These are phyloP conservation scores for Xylaria bambusicola DNA, from an alignment of 495 filamentous ascomycete genomes.

Conservation along the genomic window DNA sequence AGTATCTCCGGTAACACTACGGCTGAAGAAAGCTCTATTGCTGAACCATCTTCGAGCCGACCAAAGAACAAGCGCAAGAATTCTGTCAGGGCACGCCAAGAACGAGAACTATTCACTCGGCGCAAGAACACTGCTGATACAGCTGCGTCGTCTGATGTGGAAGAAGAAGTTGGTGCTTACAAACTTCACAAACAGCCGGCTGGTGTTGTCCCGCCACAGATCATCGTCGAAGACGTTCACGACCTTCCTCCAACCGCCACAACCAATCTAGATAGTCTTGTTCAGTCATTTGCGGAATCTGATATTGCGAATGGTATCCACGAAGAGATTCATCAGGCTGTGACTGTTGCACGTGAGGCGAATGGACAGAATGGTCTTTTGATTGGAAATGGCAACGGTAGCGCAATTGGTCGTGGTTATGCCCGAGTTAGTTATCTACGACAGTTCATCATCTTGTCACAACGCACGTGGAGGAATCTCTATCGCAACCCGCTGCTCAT, in stretches of 20 bases:
- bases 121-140: constrained; percentile 67
- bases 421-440: constrained; percentile 72
- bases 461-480: constrained; percentile 93
- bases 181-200: constrained; percentile 66
- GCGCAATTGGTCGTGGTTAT: constrained; percentile 73
- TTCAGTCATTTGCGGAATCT: constrained; percentile 72
- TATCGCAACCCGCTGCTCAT: constrained; percentile 98
- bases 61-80: constrained; percentile 68
- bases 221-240: constrained; percentile 68
- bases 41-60: constrained; percentile 49
- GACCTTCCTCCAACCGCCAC: constrained; percentile 72
- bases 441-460: constrained; percentile 87
- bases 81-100: constrained; percentile 80
- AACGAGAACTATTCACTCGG: constrained; percentile 85
- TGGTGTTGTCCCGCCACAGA: constrained; percentile 61
- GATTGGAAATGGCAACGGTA: constrained; percentile 38
- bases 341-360: constrained; percentile 58
- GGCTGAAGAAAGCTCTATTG: constrained; percentile 54
- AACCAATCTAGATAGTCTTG: constrained; percentile 82
- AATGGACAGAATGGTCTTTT: constrained; percentile 66
- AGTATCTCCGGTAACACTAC: constrained; percentile 73
- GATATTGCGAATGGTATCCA: constrained; percentile 76
- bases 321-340: constrained; percentile 75
- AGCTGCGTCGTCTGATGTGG: constrained; percentile 66
- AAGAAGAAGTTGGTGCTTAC: constrained; percentile 59